Evolutionary conservation across 2,329 filamentous ascomycete species (phyloP).

Genomic region (Didymella sp.): DNA sequence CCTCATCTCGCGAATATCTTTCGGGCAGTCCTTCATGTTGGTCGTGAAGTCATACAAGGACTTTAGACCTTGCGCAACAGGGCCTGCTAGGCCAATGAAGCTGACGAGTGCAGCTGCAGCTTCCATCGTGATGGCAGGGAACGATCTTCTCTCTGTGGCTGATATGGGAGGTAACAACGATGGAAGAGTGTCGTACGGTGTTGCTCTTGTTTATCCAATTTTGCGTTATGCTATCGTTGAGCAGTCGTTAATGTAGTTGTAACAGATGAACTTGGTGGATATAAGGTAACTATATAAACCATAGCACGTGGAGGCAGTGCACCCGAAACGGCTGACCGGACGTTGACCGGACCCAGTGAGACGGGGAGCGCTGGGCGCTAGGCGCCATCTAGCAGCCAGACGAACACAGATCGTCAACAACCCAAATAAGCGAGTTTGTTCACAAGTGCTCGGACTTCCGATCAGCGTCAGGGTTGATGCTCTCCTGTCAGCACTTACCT

Average conservation of each 20-base stretch:
- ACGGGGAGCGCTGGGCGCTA: not conserved
- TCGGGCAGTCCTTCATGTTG: constrained; percentile 1
- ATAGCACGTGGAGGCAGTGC: not conserved
- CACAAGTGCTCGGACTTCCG: no score
- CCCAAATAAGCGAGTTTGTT: no score
- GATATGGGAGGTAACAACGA: not conserved
- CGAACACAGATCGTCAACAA: no score
- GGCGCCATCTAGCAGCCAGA: not conserved
- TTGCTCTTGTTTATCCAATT: no score
- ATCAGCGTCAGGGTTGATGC: no score
- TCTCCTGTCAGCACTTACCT: no score
- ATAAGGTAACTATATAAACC: not conserved
- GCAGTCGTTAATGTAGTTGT: not conserved
- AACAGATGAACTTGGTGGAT: not conserved
- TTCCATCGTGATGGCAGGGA: not conserved
- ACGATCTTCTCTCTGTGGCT: not conserved
- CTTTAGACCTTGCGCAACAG: constrained; percentile 1
- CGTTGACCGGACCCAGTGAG: not conserved
- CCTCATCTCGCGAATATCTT: constrained; percentile 1
- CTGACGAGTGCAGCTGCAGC: not conserved
- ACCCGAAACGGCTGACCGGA: not conserved
- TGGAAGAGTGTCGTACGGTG: not conserved
- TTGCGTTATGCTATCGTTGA: no score
- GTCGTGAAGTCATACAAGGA: not conserved
- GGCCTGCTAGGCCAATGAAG: not conserved